These are phyloP conservation scores for Plasmodium chabaudi DNA, from an alignment of 169 alveolate genomes.

Conservation along the genomic window DNA sequence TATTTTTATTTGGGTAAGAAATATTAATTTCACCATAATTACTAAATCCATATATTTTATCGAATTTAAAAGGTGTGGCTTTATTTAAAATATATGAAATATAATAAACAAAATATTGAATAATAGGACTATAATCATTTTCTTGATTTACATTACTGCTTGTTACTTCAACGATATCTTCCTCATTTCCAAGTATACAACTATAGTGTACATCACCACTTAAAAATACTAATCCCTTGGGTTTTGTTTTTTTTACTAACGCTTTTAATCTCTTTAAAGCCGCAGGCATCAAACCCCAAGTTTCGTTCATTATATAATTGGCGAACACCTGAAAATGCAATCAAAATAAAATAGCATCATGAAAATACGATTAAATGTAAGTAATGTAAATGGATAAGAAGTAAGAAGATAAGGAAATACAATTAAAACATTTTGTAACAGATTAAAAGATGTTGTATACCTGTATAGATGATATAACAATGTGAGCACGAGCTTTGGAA, in stretches of 20 bases:
- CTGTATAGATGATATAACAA: slow-evolving; percentile 91
- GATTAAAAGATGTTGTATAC: slow-evolving; percentile 63
- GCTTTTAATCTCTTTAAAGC: slow-evolving; percentile 82
- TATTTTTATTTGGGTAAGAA: slow-evolving; percentile 20
- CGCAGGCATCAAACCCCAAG: slow-evolving; percentile 89
- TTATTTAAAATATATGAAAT: slow-evolving; percentile 16
- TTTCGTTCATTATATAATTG: slow-evolving; percentile 79
- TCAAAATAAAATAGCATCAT: not conserved
- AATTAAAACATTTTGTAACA: not conserved
- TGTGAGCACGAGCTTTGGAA: slow-evolving; percentile 88
- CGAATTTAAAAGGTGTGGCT: slow-evolving; percentile 31
- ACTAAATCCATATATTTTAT: slow-evolving; percentile 43
- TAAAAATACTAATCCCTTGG: slow-evolving; percentile 85
- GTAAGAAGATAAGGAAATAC: slow-evolving; percentile 5
- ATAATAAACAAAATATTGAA: slow-evolving; percentile 29
- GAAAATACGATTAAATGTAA: not conserved
- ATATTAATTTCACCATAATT: slow-evolving; percentile 62
- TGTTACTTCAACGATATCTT: slow-evolving; percentile 69
- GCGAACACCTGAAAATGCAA: slow-evolving; percentile 49
- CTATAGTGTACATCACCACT: slow-evolving; percentile 91
- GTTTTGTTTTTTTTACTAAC: slow-evolving; percentile 82
- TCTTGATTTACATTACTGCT: slow-evolving; percentile 71
- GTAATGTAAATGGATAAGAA: not conserved
- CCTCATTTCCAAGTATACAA: slow-evolving; percentile 79
- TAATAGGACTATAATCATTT: slow-evolving; percentile 33